Evolutionary conservation across 164 flowering plant species (phyloP).

Genomic region (Umbilicus rupestris): DNA sequence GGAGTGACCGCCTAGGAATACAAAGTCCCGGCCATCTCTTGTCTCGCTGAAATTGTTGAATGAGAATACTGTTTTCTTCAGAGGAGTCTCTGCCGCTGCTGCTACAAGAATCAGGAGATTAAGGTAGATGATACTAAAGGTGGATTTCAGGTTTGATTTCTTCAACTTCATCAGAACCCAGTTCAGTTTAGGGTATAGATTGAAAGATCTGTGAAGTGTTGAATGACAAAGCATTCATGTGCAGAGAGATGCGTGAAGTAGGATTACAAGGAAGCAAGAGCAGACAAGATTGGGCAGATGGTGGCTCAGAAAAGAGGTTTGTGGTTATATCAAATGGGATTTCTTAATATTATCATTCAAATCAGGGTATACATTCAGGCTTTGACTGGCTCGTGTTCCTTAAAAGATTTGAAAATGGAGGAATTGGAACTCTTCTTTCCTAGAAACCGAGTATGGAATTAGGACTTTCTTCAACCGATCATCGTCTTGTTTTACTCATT

Average conservation of each 20-base stretch:
- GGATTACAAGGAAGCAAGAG: background rate
- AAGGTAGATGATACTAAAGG: background rate
- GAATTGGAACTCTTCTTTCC: background rate
- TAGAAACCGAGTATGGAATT: background rate
- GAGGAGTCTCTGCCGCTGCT: background rate
- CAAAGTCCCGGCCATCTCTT: background rate
- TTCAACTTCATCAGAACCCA: background rate
- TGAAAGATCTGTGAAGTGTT: background rate
- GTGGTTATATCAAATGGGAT: background rate
- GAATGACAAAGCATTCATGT: background rate
- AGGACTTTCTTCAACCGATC: too few species aligned
- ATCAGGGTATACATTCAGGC: background rate
- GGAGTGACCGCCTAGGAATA: constrained; percentile 3
- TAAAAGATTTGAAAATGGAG: background rate
- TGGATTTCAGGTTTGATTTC: background rate
- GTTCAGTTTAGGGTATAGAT: background rate
- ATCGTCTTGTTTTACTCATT: background rate
- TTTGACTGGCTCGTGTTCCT: background rate
- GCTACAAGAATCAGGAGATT: background rate
- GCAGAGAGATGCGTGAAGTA: background rate
- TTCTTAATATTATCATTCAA: background rate
- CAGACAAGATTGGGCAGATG: background rate
- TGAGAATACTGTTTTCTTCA: background rate
- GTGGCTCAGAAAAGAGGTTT: constrained; percentile 1
- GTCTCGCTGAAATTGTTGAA: constrained; percentile 1